phyloP scores from a whole-genome alignment of 2,329 filamentous ascomycete genomes.

The Chaetomiaceae sp. region DNA sequence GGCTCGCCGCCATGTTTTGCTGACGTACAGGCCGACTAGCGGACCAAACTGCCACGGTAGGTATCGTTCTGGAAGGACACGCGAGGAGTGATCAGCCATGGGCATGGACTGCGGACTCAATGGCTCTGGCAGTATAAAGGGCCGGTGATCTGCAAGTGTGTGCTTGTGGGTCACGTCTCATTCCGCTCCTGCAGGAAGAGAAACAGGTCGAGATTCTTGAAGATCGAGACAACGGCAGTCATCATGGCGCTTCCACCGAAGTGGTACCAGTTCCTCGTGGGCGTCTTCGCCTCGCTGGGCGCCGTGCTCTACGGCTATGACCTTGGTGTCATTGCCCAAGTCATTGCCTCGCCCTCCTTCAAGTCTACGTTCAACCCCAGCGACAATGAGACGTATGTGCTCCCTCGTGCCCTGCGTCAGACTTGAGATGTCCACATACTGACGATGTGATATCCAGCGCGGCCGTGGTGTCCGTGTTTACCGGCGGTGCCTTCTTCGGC shows the following conservation, averaged over 20 bases:
- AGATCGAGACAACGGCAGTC: no score
- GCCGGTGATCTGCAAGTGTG: background rate
- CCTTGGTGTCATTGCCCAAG: conserved; percentile 47
- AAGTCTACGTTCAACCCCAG: conserved; percentile 34
- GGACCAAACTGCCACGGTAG: background rate
- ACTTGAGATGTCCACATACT: no score
- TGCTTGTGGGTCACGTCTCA: background rate
- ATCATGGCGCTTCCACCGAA: conserved; percentile 41
- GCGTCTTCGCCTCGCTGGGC: conserved; percentile 50
- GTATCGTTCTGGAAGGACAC: background rate
- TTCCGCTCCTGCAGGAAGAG: background rate
- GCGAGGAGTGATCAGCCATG: background rate
- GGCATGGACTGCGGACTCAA: no score
- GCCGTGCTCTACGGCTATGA: conserved; percentile 52
- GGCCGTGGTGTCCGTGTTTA: conserved; percentile 72
- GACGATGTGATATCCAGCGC: no score
- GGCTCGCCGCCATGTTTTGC: no score
- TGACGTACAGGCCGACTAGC: background rate
- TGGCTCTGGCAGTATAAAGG: background rate
- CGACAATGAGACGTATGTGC: conserved; percentile 32
- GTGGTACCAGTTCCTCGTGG: conserved; percentile 45
- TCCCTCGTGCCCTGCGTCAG: background rate
- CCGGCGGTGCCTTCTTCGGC: conserved; percentile 68
- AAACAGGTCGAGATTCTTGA: no score
- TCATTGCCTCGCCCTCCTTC: conserved; percentile 45